phyloP scores from a whole-genome alignment of 202 grass and related monocot species.

The Schoenoplectus triqueter region DNA sequence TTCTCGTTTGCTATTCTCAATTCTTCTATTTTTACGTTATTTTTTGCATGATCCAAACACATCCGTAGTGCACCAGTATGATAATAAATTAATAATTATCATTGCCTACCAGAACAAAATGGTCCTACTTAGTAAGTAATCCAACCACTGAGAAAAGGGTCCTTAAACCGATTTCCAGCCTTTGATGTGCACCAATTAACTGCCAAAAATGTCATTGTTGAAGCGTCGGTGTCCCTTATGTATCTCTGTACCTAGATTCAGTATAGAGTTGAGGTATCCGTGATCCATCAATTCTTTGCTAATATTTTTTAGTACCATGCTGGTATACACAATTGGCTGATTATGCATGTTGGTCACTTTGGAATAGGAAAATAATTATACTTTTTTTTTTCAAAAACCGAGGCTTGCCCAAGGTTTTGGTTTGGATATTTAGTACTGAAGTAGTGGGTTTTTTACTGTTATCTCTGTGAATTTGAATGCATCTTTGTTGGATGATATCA shows the following conservation, averaged over 20 bases:
- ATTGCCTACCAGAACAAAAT: conserved; percentile 11
- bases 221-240: not conserved
- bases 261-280: not conserved
- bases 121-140: conserved; percentile 14
- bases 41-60: too few species aligned
- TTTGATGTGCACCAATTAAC: conserved; percentile 34
- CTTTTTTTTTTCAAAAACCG: not conserved
- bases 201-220: conserved; percentile 33
- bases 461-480: not conserved
- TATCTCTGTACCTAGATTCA: conserved; percentile 4
- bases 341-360: not conserved
- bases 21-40: too few species aligned
- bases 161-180: conserved; percentile 29
- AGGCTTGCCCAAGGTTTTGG: not conserved
- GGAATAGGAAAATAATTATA: not conserved
- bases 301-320: not conserved
- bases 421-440: not conserved
- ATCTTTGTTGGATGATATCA: not conserved
- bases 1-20: too few species aligned
- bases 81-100: not conserved
- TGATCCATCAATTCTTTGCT: not conserved
- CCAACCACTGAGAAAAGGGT: conserved; percentile 25
- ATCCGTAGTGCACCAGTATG: not conserved
- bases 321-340: not conserved
- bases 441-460: not conserved